These are phyloP conservation scores for Cladosporium sphaerospermum DNA, from an alignment of 2,329 filamentous ascomycete genomes.

Conservation along the genomic window DNA sequence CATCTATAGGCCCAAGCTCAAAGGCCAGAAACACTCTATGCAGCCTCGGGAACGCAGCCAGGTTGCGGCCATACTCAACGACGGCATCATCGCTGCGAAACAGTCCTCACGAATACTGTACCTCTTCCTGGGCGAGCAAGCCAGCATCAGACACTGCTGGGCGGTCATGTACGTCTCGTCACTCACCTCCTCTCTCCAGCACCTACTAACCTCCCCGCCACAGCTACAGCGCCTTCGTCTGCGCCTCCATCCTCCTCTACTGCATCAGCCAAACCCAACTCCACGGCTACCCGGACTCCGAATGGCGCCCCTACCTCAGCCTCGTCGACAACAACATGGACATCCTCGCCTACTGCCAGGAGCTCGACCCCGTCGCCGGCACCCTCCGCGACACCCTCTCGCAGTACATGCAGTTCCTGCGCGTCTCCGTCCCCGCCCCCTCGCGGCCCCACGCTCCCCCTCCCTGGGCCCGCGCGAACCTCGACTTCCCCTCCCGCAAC, in stretches of 20 bases:
- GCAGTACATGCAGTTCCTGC: constrained; percentile 10
- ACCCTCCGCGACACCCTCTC: constrained; percentile 5
- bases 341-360: constrained; percentile 4
- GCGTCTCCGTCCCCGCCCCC: background rate
- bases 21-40: background rate
- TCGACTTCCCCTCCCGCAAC: background rate
- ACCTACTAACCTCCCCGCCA: background rate
- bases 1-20: background rate
- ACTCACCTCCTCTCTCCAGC: background rate
- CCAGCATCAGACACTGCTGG: constrained; percentile 6
- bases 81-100: constrained; percentile 3
- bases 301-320: background rate
- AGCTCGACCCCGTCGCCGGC: constrained; percentile 4
- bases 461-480: background rate
- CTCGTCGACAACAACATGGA: constrained; percentile 7
- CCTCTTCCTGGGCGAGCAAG: constrained; percentile 7
- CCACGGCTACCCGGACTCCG: constrained; percentile 1
- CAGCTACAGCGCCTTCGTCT: constrained; percentile 9
- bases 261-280: constrained; percentile 8
- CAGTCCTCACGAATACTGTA: background rate
- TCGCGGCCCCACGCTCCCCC: background rate
- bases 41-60: constrained; percentile 1
- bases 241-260: constrained; percentile 3
- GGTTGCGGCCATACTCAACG: background rate
- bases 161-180: background rate